Base-by-base conservation (phyloP, 768 basidiomycete species). In the Russula brevipes region DNA sequence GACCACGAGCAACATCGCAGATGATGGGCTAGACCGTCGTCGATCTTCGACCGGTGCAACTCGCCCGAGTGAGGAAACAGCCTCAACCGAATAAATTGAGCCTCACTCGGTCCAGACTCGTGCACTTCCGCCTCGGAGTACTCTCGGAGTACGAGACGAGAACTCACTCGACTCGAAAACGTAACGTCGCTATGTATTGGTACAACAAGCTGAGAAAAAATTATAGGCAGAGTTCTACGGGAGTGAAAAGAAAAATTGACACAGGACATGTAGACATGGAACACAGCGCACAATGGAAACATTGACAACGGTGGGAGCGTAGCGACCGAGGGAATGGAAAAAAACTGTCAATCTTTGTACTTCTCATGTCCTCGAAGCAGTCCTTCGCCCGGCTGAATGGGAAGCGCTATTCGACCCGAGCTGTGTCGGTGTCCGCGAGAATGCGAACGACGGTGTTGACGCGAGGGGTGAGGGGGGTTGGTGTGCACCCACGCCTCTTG, bases 401-500 rank as follows among this genome's bases (percentile, higher is more conserved):
- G 78, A 58, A 84, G 73, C 16, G 55, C 61, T 35, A 72, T 70
- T 8, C 69, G 70, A 9, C 71, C 71, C 9, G 44, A 24, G 19
- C 58, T 60, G 16, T 60, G 36, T 65, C 73, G 59, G 55, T 58
- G 63, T 47, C 62, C 47, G 30, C 61, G 68, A 36, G 60, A 63
- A 51, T 66, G 71, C 44, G 68, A 60, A 39, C 66, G 71, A 47
- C 69, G 73, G 53, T 58, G 74, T 59, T 63, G 71, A 66, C 66
- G 72, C 61, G 56, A 67, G 19, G 59, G 72, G 67, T 60, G 71
- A 60, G 59, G 31, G 36, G 33, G 46, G 42, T 44, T 53, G 17
- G 59, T 50, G 5, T 76, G 69, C 60, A 91, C 77, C 89, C 88
- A 89, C 10, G 85, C 87, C 68, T 88, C 87, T 56, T 78, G 82